Conservation (phyloP, 2,329 filamentous ascomycete species). For the Aureobasidium sp. region DNA sequence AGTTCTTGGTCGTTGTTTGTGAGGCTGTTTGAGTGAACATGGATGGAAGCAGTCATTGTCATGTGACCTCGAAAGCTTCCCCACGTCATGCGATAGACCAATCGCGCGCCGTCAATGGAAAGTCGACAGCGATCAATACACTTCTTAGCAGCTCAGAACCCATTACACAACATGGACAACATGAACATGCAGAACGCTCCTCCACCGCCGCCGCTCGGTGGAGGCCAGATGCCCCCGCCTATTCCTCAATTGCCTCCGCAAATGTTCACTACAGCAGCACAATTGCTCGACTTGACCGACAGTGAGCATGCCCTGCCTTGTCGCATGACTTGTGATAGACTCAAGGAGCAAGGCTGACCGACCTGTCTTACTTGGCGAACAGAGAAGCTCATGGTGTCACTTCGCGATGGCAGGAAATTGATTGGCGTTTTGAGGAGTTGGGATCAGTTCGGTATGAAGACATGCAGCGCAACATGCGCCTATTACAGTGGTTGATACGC, state of each 20-base stretch:
- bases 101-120: background rate
- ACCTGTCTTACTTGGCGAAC: constrained; percentile 20
- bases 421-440: constrained; percentile 89
- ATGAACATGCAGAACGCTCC: constrained; percentile 27
- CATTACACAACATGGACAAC: constrained; percentile 26
- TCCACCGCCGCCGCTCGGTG: constrained; percentile 10
- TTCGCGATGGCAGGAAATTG: constrained; percentile 89
- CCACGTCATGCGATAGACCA: constrained; percentile 1
- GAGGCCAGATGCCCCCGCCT: constrained; percentile 27
- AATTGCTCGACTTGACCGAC: constrained; percentile 91
- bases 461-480: too few relatives aligned
- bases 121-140: background rate
- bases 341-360: constrained; percentile 21
- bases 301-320: constrained; percentile 55
- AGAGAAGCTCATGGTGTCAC: constrained; percentile 92
- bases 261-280: constrained; percentile 97
- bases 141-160: background rate
- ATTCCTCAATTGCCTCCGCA: constrained; percentile 72
- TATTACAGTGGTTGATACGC: background rate
- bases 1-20: too few relatives aligned
- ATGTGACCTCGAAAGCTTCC: background rate
- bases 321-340: background rate
- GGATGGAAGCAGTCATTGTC: background rate
- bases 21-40: too few relatives aligned
- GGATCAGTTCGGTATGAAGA: constrained; percentile 82